phyloP scores from a whole-genome alignment of 2,329 filamentous ascomycete genomes.

The Coniochaeta prunicola region DNA sequence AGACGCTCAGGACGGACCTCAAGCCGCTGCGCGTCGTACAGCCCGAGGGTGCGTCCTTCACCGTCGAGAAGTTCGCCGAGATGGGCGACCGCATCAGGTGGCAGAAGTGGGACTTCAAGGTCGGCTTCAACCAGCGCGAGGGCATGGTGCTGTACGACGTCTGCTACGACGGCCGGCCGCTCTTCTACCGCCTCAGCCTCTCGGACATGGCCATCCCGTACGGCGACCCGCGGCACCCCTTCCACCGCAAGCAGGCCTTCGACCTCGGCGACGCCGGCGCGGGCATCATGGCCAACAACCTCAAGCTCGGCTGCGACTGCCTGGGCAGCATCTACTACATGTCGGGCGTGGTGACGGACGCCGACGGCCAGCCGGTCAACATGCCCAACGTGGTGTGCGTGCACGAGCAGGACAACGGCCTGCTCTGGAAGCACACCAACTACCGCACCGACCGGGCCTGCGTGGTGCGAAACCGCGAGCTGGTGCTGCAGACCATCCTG shows the following conservation, averaged over 20 bases:
- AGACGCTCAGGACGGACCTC: slow-evolving; percentile 49
- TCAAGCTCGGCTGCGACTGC: slow-evolving; percentile 61
- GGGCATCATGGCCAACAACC: slow-evolving; percentile 58
- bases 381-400: slow-evolving; percentile 58
- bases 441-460: slow-evolving; percentile 56
- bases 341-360: slow-evolving; percentile 41
- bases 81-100: slow-evolving; percentile 20
- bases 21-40: slow-evolving; percentile 58
- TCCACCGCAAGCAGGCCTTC: slow-evolving; percentile 59
- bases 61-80: slow-evolving; percentile 17
- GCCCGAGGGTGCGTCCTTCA: slow-evolving; percentile 56
- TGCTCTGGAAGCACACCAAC: slow-evolving; percentile 66
- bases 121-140: slow-evolving; percentile 58
- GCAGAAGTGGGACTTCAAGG: slow-evolving; percentile 51
- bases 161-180: slow-evolving; percentile 49
- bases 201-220: slow-evolving; percentile 61
- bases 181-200: slow-evolving; percentile 53
- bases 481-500: slow-evolving; percentile 61
- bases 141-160: slow-evolving; percentile 58
- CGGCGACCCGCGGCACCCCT: slow-evolving; percentile 53
- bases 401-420: slow-evolving; percentile 63
- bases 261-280: slow-evolving; percentile 61
- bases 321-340: slow-evolving; percentile 57
- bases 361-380: slow-evolving; percentile 44
- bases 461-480: slow-evolving; percentile 52